Evolutionary conservation across 1,284 basidiomycete genomes (phyloP).

Genomic region (Tylopilus sp.): DNA sequence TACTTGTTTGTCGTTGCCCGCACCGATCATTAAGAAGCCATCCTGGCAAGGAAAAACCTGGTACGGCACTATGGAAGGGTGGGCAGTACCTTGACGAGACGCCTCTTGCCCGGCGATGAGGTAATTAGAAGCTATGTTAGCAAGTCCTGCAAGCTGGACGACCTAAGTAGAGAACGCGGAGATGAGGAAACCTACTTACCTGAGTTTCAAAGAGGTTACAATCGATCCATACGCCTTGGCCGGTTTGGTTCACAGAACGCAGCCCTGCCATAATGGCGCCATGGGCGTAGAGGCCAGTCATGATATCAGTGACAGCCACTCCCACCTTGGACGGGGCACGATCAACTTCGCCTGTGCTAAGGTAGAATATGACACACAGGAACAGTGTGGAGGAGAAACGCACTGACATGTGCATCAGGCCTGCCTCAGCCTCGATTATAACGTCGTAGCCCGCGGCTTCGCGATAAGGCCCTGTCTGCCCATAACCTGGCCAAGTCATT

Average conservation of each 20-base stretch:
- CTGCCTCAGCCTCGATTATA: constrained; percentile 87
- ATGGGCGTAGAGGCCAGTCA: constrained; percentile 91
- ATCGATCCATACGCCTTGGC: constrained; percentile 88
- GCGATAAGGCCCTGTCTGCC: constrained; percentile 88
- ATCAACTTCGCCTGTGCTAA: constrained; percentile 85
- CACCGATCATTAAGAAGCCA: constrained; percentile 92
- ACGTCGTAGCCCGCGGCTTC: constrained; percentile 89
- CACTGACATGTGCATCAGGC: constrained; percentile 88
- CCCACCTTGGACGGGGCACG: constrained; percentile 89
- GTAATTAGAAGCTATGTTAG: constrained; percentile 93
- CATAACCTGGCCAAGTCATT: constrained; percentile 65
- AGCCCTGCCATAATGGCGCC: constrained; percentile 92
- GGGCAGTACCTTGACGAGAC: constrained; percentile 85
- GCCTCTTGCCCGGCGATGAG: constrained; percentile 86
- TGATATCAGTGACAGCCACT: constrained; percentile 88
- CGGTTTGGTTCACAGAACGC: constrained; percentile 79
- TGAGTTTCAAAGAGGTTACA: constrained; percentile 87
- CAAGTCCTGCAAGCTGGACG: constrained; percentile 81
- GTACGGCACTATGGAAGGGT: constrained; percentile 90
- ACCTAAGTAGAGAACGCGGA: constrained; percentile 1
- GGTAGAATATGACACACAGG: constrained; percentile 10
- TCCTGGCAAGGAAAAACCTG: constrained; percentile 88
- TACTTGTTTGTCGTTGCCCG: constrained; percentile 88
- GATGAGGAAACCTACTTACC: constrained; percentile 41
- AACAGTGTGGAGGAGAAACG: constrained; percentile 8